A percentile compares a stretch with the other conserved stretches of the same genome.
Conservation (phyloP, 1,284 basidiomycete species). For the Somion occarium region DNA sequence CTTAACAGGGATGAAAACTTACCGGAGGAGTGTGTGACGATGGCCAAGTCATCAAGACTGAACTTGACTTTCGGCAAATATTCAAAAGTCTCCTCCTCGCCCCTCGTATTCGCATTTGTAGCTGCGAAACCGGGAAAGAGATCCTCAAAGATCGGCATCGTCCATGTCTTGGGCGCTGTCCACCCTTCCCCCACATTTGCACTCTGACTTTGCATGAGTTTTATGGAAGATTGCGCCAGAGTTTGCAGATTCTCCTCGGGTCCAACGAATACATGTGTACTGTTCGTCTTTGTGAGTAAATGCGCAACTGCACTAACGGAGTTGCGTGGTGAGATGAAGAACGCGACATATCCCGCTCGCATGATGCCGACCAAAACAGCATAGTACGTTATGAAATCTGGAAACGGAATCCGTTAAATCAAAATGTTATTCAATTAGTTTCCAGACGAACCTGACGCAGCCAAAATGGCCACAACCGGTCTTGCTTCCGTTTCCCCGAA, state of each 20-base stretch:
- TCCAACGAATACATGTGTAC: constrained; percentile 25
- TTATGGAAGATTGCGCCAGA: constrained; percentile 11
- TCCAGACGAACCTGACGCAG: constrained; percentile 16
- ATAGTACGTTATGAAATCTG: constrained; percentile 29
- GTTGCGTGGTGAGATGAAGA: constrained; percentile 37
- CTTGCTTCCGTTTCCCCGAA: constrained; percentile 1
- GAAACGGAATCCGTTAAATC: too few relatives aligned
- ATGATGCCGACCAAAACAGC: constrained; percentile 23
- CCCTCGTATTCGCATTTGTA: too few relatives aligned
- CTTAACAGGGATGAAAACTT: constrained; percentile 11
- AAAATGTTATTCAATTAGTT: neutral
- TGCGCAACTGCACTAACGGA: constrained; percentile 32
- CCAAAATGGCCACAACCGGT: constrained; percentile 20
- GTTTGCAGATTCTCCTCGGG: constrained; percentile 14
- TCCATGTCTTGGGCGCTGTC: neutral
- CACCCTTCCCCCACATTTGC: neutral
- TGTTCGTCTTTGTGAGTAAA: constrained; percentile 26
- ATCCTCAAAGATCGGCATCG: constrained; percentile 20
- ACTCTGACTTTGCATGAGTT: constrained; percentile 4
- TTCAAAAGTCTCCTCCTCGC: constrained; percentile 7
- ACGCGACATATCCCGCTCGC: constrained; percentile 27
- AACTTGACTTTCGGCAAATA: constrained; percentile 13
- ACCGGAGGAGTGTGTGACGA: constrained; percentile 28
- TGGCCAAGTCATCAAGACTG: constrained; percentile 11
- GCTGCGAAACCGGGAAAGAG: constrained; percentile 12